phyloP scores from a whole-genome alignment of 352 stramenopile species.

The Globisporangium canariense region DNA sequence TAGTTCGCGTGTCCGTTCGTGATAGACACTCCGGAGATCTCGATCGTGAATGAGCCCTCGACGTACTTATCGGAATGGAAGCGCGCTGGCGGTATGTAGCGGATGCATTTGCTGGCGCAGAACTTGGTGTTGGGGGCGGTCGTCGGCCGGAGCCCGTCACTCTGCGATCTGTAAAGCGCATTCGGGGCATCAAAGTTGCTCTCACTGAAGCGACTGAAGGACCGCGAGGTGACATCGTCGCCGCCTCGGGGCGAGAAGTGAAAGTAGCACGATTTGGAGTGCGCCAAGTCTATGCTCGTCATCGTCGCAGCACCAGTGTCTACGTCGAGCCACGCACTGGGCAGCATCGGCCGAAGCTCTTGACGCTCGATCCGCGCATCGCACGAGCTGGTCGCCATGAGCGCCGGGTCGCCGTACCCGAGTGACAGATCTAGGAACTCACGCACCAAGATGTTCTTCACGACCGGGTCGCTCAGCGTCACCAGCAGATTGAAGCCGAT shows the following conservation, averaged over 20 bases:
- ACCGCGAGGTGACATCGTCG: slow-evolving; percentile 20
- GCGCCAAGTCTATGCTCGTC: slow-evolving; percentile 4
- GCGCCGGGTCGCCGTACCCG: slow-evolving; percentile 41
- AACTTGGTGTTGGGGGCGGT: slow-evolving; percentile 6
- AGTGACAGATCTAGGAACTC: slow-evolving; percentile 68
- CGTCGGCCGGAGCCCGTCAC: slow-evolving; percentile 14
- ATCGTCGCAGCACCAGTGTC: slow-evolving; percentile 19
- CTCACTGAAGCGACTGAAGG: slow-evolving; percentile 27
- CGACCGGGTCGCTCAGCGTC: slow-evolving; percentile 48
- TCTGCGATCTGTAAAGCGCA: slow-evolving; percentile 17
- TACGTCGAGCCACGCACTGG: slow-evolving; percentile 59
- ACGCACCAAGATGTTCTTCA: slow-evolving; percentile 58
- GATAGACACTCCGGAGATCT: slow-evolving; percentile 57
- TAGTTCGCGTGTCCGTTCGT: slow-evolving; percentile 47
- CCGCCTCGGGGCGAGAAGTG: slow-evolving; percentile 20
- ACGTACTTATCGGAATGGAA: slow-evolving; percentile 46
- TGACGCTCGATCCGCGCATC: slow-evolving; percentile 64
- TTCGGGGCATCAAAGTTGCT: slow-evolving; percentile 23
- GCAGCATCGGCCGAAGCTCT: slow-evolving; percentile 39
- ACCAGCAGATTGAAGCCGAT: slow-evolving; percentile 70
- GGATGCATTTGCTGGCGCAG: slow-evolving; percentile 42
- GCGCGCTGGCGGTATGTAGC: slow-evolving; percentile 46
- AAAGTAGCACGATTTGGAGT: slow-evolving; percentile 37
- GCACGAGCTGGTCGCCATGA: slow-evolving; percentile 69
- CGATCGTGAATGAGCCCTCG: slow-evolving; percentile 64